Evolutionary conservation across 805 yeast genomes (phyloP), one percentile per base, ranked within the genome.

Genomic region (Cyberlindnera mrakii): DNA sequence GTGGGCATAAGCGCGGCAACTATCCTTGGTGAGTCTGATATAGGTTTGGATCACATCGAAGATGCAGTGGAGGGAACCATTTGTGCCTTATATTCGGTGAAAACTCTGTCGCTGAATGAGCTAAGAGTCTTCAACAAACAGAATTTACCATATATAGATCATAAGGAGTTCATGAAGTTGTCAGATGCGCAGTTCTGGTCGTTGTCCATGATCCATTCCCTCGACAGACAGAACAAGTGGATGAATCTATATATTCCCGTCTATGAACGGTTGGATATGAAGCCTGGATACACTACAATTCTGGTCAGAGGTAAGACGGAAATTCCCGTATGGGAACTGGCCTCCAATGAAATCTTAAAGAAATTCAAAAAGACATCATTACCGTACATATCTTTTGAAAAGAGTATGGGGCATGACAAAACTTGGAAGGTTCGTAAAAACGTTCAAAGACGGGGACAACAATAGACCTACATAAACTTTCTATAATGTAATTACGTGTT

Each of bases 131-230:
- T 13, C 11, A 27, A 37, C n/a, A 29, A 29, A 10, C 17, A 8
- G 5, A n/a, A 20, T 4, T 9, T 35, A 35, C 50, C 18, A 46
- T 51, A 10, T 55, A 52, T n/a, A 50, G 47, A 0, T 46, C 16
- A 7, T 9, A 4, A 35, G 60, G 6, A 47, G 33, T 16, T 20
- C 47, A 29, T 11, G 25, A 29, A 14, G 11, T 11, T 37, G 10
- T 13, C 19, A 11, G 48, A 13, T 42, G 25, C 59, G 13, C 43
- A 52, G 3, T 78, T 74, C 47, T 50, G 70, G 16, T 82, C 85
- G 0, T 60, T 83, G 30, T 79, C 75, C 1, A 65, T 86, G 39
- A 68, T 87, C 0, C 96, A 88, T 55, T 82, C 91, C 1, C 62
- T 86, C 11, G 73, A 81, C 50, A 44, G 48, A 0, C 44, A 47